Conservation (phyloP, 306 rosid species). For the Dryas alaskensis region DNA sequence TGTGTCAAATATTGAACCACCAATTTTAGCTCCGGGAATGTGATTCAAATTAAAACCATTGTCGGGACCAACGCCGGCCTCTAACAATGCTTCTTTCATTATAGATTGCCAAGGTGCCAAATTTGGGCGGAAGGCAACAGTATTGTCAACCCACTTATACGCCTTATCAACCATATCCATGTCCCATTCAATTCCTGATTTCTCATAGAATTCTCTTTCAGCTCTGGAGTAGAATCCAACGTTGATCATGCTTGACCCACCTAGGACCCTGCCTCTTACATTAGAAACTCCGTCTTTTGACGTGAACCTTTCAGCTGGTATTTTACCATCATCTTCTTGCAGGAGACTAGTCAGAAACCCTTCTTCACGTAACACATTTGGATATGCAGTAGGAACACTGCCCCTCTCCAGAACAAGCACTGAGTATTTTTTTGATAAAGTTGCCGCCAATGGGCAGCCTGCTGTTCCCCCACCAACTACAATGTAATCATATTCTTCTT, state of each 20-base stretch:
- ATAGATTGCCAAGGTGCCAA: slow-evolving; percentile 10
- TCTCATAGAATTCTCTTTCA: neutral
- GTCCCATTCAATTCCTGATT: slow-evolving; percentile 23
- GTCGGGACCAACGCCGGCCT: slow-evolving; percentile 22
- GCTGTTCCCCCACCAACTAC: slow-evolving; percentile 40
- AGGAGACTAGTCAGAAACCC: slow-evolving; percentile 3
- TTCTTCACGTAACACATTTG: neutral
- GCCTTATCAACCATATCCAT: slow-evolving; percentile 17
- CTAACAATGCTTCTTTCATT: slow-evolving; percentile 11
- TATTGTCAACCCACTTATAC: slow-evolving; percentile 29
- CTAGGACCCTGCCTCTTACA: slow-evolving; percentile 27
- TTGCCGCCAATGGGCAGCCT: slow-evolving; percentile 35
- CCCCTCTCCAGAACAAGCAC: slow-evolving; percentile 38
- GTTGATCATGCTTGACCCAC: slow-evolving; percentile 33
- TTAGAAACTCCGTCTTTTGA: slow-evolving; percentile 27
- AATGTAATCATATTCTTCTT: slow-evolving; percentile 26
- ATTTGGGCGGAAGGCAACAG: neutral
- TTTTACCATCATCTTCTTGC: slow-evolving; percentile 17
- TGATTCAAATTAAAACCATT: slow-evolving; percentile 24
- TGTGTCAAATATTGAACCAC: slow-evolving; percentile 22
- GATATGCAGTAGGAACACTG: slow-evolving; percentile 13
- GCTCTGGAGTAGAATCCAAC: slow-evolving; percentile 26
- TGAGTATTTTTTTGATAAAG: slow-evolving; percentile 28
- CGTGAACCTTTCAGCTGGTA: slow-evolving; percentile 21
- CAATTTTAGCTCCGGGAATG: slow-evolving; percentile 2